Conservation (phyloP, 2,329 filamentous ascomycete species). For the Fusarium burgessii region DNA sequence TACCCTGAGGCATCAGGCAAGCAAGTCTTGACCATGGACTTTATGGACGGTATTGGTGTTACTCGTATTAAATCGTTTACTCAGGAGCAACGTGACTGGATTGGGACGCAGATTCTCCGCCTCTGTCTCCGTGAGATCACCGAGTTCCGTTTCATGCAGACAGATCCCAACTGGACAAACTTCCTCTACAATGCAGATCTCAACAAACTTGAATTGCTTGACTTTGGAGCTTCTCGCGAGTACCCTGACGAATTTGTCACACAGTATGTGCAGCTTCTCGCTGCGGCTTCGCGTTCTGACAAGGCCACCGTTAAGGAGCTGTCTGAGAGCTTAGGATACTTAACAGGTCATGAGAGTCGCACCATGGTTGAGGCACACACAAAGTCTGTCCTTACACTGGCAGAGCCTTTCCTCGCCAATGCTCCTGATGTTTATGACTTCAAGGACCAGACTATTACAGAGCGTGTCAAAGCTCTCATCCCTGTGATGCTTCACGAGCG, state of each 20-base stretch:
- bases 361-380: conserved; percentile 92
- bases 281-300: conserved; percentile 81
- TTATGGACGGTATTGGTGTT: conserved; percentile 87
- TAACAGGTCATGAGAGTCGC: conserved; percentile 88
- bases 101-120: conserved; percentile 91
- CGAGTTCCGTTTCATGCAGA: conserved; percentile 98
- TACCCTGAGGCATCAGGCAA: conserved; percentile 83
- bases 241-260: conserved; percentile 84
- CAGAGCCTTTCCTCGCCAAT: conserved; percentile 84
- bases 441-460: conserved; percentile 93
- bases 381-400: conserved; percentile 87
- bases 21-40: conserved; percentile 92
- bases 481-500: conserved; percentile 93
- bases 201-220: conserved; percentile 86
- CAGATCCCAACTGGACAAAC: conserved; percentile 99
- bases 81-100: conserved; percentile 92
- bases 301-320: conserved; percentile 71
- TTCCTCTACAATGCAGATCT: conserved; percentile 86
- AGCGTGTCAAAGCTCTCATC: conserved; percentile 87
- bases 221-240: conserved; percentile 93
- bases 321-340: conserved; percentile 84
- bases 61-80: conserved; percentile 81
- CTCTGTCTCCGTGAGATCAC: conserved; percentile 93
- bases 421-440: conserved; percentile 93
- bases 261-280: conserved; percentile 83